Conservation (phyloP, 805 yeast genomes). For the Yarrowia porcina region DNA sequence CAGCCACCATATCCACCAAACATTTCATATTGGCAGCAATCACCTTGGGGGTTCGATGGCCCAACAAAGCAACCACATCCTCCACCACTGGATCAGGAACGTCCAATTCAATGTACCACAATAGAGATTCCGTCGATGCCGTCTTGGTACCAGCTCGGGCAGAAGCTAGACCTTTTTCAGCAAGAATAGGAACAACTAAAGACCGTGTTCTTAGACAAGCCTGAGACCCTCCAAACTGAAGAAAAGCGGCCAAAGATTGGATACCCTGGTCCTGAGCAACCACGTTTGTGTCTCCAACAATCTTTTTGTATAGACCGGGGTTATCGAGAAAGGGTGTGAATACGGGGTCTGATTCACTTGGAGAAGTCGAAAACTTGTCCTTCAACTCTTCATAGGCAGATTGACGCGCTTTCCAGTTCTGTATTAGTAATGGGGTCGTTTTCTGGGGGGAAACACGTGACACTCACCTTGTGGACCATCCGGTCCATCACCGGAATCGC, state of each 20-base stretch:
- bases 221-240: conserved; percentile 54
- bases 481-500: conserved; percentile 64
- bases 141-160: conserved; percentile 70
- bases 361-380: conserved; percentile 50
- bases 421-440: conserved; percentile 4
- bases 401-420: conserved; percentile 79
- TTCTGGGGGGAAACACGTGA: conserved; percentile 17
- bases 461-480: conserved; percentile 56
- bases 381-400: conserved; percentile 71
- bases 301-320: conserved; percentile 55
- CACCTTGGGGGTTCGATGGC: conserved; percentile 70
- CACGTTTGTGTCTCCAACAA: conserved; percentile 76
- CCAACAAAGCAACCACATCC: conserved; percentile 57
- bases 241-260: conserved; percentile 50
- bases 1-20: conserved; percentile 50
- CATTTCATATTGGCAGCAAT: conserved; percentile 65
- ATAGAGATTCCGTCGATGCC: conserved; percentile 58
- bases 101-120: conserved; percentile 63
- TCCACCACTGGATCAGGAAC: conserved; percentile 65
- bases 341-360: conserved; percentile 54
- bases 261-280: conserved; percentile 88
- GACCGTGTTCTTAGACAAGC: conserved; percentile 40
- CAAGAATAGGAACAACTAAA: conserved; percentile 41
- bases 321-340: conserved; percentile 50
- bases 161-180: conserved; percentile 81